These are phyloP conservation scores for Cercospora canescens DNA, from an alignment of 2,329 filamentous ascomycete genomes.

Conservation along the genomic window DNA sequence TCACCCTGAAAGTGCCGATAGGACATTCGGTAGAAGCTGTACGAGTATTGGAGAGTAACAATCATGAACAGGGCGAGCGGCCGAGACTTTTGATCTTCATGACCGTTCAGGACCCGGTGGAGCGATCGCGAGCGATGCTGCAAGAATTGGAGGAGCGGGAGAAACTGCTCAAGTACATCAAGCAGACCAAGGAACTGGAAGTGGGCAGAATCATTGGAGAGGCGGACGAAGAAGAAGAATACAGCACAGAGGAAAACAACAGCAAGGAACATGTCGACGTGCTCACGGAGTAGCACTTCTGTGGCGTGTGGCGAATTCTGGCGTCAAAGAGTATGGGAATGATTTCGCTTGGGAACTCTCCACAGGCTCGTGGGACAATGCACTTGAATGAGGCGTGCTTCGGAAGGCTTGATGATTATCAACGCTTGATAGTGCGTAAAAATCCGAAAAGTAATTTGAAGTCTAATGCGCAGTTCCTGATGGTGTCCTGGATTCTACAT, in stretches of 20 bases:
- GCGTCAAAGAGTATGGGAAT: not conserved
- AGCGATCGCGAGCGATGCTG: not conserved
- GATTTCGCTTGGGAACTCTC: not conserved
- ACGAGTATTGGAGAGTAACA: conserved; percentile 1
- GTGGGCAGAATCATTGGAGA: not conserved
- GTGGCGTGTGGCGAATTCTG: conserved; percentile 20
- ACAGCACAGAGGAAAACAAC: conserved; percentile 2
- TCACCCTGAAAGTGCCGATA: not conserved
- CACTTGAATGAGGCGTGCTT: not conserved
- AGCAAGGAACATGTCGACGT: not conserved
- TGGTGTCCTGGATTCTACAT: no score
- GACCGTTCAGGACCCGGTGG: conserved; percentile 7
- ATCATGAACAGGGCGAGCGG: conserved; percentile 1
- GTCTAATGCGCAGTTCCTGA: not conserved
- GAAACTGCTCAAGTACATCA: conserved; percentile 2
- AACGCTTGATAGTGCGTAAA: not conserved
- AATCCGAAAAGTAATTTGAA: not conserved
- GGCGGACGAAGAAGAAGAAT: not conserved
- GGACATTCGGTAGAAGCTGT: not conserved
- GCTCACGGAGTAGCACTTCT: conserved; percentile 14
- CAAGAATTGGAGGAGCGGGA: not conserved
- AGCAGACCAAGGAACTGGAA: conserved; percentile 5
- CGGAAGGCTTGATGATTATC: not conserved
- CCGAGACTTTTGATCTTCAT: conserved; percentile 2
- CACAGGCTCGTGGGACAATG: not conserved